phyloP scores from a whole-genome alignment of 2,329 filamentous ascomycete genomes.

The Claviceps spartinae region DNA sequence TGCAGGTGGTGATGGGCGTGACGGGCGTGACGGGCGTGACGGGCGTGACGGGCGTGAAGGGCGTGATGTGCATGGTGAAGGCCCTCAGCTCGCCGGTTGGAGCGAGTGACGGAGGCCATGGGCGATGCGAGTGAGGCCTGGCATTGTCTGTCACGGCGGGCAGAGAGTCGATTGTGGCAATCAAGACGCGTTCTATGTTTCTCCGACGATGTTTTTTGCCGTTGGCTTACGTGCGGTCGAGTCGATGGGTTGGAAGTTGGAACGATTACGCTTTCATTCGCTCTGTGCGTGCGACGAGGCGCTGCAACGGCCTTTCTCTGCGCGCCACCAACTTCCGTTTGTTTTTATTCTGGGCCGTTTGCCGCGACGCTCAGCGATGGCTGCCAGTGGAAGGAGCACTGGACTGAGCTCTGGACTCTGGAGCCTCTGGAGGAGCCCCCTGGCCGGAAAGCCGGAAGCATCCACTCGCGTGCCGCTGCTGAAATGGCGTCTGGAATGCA shows the following conservation, averaged over 20 bases:
- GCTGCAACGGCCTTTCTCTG: neutral
- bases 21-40: constrained; percentile 6
- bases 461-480: neutral
- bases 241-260: neutral
- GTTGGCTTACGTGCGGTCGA: neutral
- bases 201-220: neutral
- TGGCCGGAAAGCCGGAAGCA: neutral
- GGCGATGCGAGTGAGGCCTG: constrained; percentile 21
- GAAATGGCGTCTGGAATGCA: too few relatives aligned
- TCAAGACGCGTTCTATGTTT: constrained; percentile 1
- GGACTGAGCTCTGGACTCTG: neutral
- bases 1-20: constrained; percentile 13
- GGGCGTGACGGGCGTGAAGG: constrained; percentile 6
- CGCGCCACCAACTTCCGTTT: neutral
- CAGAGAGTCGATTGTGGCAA: constrained; percentile 5
- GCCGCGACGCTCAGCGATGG: neutral
- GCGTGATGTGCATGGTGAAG: constrained; percentile 19
- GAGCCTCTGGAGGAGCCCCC: neutral
- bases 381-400: neutral
- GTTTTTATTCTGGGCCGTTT: neutral
- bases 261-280: neutral
- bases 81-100: constrained; percentile 35
- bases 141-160: constrained; percentile 21
- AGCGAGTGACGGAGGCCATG: constrained; percentile 41
- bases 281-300: neutral